Conservation (phyloP, 495 filamentous ascomycete species). For the Penicillium soppii region DNA sequence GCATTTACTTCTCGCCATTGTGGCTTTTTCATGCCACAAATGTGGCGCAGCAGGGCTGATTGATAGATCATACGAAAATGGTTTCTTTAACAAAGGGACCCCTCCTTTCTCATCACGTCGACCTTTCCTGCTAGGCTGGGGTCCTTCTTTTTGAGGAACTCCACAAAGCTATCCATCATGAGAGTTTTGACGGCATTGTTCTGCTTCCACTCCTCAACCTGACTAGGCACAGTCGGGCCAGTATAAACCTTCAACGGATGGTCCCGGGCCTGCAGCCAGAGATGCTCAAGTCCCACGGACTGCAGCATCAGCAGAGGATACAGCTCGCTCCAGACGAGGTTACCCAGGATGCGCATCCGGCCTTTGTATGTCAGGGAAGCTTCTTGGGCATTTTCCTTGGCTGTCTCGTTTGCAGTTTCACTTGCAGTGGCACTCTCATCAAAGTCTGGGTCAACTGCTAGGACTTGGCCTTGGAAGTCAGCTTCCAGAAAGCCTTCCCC, state of each 20-base stretch:
- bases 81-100: background rate
- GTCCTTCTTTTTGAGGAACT: background rate
- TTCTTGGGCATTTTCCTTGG: background rate
- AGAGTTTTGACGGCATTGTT: background rate
- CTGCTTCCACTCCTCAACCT: conserved; percentile 17
- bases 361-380: conserved; percentile 8
- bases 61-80: too few species aligned
- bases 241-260: conserved; percentile 22
- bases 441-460: conserved; percentile 11
- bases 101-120: background rate
- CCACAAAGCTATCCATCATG: conserved; percentile 3
- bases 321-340: conserved; percentile 21
- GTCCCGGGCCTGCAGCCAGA: conserved; percentile 12
- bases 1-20: too few species aligned
- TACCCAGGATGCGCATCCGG: conserved; percentile 11
- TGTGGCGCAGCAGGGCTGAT: too few species aligned
- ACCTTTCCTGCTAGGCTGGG: background rate
- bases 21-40: too few species aligned
- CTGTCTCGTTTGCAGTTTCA: background rate
- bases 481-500: background rate
- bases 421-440: background rate
- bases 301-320: conserved; percentile 5
- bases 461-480: conserved; percentile 5
- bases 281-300: conserved; percentile 3
- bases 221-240: conserved; percentile 14